Base-by-base conservation (phyloP, 768 basidiomycete species). In the Infundibulicybe gibba region DNA sequence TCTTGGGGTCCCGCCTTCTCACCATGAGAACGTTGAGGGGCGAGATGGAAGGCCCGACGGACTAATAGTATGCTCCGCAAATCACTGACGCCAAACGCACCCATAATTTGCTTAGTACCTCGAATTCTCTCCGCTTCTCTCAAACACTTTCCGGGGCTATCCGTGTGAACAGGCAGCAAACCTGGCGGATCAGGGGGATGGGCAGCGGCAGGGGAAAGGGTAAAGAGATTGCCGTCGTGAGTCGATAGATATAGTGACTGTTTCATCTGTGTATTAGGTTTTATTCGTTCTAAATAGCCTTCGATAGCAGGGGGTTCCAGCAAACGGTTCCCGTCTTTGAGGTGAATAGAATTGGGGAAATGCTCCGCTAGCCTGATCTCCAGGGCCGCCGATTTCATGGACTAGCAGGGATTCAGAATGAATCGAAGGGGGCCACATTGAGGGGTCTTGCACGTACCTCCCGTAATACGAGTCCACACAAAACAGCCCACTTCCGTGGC, bases 251-350 rank as follows among this genome's bases (percentile, higher is more conserved):
- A 94, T 12, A 86, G 56, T 3, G 72, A 71, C 47, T 86, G 79
- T 44, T 74, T 80, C 21, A 62, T 60, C 50, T 81, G 78, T 15
- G 77, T 70, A 53, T 78, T 81, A 2, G 80, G 74, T 51, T 71
- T 76, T 55, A 90, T 74, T 40, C 84, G 83, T 49, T 88, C 79
- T 37, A 94, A 68, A 64, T 89, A 97, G 2, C 94, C 94, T 65
- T 97, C 94, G 40, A 95, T 70, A 0, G 81, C 77, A 0, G 85
- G 82, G 2, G 94, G 94, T 55, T 94, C 90, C 31, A 77, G 64
- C 14, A 94, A 58, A 32, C 67, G 56, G 65, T 62, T 69, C 60
- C 69, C 70, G 63, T 74, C 63, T 52, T 66, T 70, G n/a, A 74
- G 56, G 52, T 69, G 70, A 41, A 79, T 54, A 46, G 60, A 60